Base-by-base conservation (phyloP, 805 yeast species). In the Jamesozyma rosinii region DNA sequence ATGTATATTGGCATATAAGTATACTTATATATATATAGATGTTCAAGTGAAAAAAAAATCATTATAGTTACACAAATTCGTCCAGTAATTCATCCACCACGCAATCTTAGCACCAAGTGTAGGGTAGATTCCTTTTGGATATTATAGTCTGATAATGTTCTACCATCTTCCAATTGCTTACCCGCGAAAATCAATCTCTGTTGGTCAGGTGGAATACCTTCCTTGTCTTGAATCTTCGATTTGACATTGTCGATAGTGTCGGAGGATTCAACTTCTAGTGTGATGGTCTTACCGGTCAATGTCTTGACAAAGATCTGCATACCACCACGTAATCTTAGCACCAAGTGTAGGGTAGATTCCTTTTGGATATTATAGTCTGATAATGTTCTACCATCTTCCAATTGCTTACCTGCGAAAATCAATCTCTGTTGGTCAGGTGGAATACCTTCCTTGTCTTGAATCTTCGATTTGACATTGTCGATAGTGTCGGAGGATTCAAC, bases 291-390 rank as follows among this genome's bases (percentile, higher is more conserved):
- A 72, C 97, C 97, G 56, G 97, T 88, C 66, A 90, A 77, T 69
- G 97, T 88, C 77, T 90, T 89, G 69, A 90, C 96, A 75, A 89
- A 88, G 71, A 88, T 87, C 75, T 83, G 88, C 88, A 82, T 81
- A 55, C 66, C 89, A 45, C 94, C 95, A 75, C 94, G 81, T 64
- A 85, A 75, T 76, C 94, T 83, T 49, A 85, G 70, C 17, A 85
- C 95, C 70, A 84, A 72, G 66, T 85, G 94, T 26, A 83, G 68
- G 39, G 94, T 79, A 46, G 95, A 85, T 71, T 87, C 95, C 76
- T 87, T 87, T 72, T 87, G 95, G 66, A 86, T 86, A 81, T 86
- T 87, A 82, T 86, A 87, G 70, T 87, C 95, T 42, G 95, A 83
- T 53, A 87, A 72, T 41, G 95, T 87, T 75, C 95, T 83, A 57